Percentiles rank a stretch among this genome's conserved stretches.
Evolutionary conservation across 2,329 filamentous ascomycete genomes (phyloP).

Genomic region (Ceratocystis ficicola): DNA sequence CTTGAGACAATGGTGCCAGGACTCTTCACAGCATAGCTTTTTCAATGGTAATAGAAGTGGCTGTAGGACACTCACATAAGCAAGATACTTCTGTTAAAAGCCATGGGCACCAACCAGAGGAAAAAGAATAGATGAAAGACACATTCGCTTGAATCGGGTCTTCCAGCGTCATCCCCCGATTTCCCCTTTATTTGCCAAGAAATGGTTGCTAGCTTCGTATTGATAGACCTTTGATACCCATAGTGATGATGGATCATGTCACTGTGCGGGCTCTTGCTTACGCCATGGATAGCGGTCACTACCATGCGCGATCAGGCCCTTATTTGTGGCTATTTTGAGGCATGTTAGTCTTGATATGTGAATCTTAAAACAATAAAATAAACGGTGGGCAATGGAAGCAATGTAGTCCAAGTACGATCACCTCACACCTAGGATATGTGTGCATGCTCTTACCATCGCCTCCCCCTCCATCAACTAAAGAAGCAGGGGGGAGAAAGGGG

Average conservation of each 20-base stretch:
- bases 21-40: neutral
- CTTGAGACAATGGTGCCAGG: neutral
- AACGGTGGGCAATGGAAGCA: neutral
- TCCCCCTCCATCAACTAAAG: too few relatives aligned
- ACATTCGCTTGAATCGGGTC: too few relatives aligned
- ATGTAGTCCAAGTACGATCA: neutral
- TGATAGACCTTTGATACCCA: neutral
- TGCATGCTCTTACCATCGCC: too few relatives aligned
- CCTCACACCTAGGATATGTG: too few relatives aligned
- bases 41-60: neutral
- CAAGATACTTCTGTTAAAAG: too few relatives aligned
- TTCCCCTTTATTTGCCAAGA: neutral
- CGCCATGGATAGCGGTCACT: neutral
- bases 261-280: neutral
- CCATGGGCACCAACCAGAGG: too few relatives aligned
- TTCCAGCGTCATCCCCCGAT: neutral
- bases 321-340: neutral
- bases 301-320: neutral
- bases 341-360: neutral
- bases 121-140: too few relatives aligned
- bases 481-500: too few relatives aligned
- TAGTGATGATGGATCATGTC: neutral
- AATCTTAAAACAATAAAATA: neutral
- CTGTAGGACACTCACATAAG: too few relatives aligned
- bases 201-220: neutral